A percentile compares a stretch with the other conserved stretches of the same genome.
phyloP scores from a whole-genome alignment of 2,329 filamentous ascomycete species.

The Aureobasidium sp. region DNA sequence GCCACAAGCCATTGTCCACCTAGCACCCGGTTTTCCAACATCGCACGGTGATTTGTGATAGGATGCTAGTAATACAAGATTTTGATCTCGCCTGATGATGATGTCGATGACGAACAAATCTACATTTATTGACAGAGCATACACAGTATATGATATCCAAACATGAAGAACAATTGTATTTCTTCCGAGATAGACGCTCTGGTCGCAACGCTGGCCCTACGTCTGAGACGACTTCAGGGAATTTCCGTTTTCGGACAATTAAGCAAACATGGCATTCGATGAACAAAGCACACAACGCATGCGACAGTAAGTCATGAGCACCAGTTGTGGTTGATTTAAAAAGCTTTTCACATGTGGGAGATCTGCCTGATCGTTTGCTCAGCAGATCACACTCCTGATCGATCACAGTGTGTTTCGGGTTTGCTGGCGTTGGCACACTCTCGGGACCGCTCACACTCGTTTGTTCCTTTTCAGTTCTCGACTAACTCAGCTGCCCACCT shows the following conservation, averaged over 20 bases:
- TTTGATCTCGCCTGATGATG: background rate
- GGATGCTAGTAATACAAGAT: constrained; percentile 5
- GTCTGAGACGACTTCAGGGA: background rate
- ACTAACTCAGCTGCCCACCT: background rate
- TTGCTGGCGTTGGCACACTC: background rate
- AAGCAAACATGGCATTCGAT: background rate
- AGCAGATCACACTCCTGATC: background rate
- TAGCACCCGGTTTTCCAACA: constrained; percentile 5
- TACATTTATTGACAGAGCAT: background rate
- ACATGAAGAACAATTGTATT: background rate
- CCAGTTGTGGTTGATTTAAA: background rate
- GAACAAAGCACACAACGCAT: constrained; percentile 12
- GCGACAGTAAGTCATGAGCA: constrained; percentile 10
- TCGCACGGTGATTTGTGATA: constrained; percentile 9
- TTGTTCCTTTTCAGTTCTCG: background rate
- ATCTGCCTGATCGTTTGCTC: constrained; percentile 7
- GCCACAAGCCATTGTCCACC: constrained; percentile 5
- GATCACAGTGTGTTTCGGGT: background rate
- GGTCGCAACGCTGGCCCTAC: background rate
- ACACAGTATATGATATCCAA: background rate
- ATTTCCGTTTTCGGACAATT: constrained; percentile 8
- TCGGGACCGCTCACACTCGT: background rate
- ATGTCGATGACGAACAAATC: background rate
- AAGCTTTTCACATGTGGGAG: background rate
- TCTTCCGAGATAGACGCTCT: background rate